Percentiles rank a stretch among this genome's conserved stretches.
phyloP scores from a whole-genome alignment of 1,284 basidiomycete species.

The Rhodotorula sp. region DNA sequence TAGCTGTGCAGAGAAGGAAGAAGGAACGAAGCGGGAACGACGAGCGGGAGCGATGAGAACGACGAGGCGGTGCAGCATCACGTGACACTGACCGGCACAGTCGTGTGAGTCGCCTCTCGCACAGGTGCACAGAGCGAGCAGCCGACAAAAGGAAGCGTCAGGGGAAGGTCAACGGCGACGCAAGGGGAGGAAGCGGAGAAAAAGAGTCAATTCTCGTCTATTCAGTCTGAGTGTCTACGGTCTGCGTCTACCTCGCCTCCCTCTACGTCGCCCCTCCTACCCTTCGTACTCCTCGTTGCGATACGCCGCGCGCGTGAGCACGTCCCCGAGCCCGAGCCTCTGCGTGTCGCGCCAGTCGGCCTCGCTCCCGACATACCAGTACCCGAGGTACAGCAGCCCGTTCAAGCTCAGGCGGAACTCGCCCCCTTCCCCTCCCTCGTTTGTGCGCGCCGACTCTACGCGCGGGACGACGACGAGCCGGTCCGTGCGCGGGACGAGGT shows the following conservation, averaged over 20 bases:
- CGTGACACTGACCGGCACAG: too few species aligned
- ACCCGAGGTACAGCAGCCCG: slow-evolving; percentile 26
- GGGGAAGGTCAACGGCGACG: too few species aligned
- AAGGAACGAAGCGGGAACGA: too few species aligned
- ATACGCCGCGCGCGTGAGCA: slow-evolving; percentile 15
- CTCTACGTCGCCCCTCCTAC: not conserved
- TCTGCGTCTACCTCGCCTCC: not conserved
- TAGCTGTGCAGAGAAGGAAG: too few species aligned
- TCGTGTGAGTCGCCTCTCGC: too few species aligned
- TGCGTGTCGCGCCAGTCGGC: slow-evolving; percentile 7
- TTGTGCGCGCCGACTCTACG: not conserved
- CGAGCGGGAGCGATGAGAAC: too few species aligned
- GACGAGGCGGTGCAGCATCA: too few species aligned
- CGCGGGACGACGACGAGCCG: slow-evolving; percentile 12
- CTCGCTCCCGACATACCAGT: slow-evolving; percentile 15
- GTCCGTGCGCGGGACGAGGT: slow-evolving; percentile 22
- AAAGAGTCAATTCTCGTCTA: too few species aligned
- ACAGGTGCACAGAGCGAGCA: too few species aligned
- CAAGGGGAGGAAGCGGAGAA: too few species aligned
- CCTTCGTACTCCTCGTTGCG: slow-evolving; percentile 18
- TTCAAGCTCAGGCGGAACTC: slow-evolving; percentile 18
- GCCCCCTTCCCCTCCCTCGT: not conserved
- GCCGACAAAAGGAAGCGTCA: too few species aligned
- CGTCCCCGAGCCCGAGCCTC: slow-evolving; percentile 9
- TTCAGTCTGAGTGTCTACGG: not conserved